Conservation (phyloP, 208 protist species). For the Acanthamoeba healyi region DNA sequence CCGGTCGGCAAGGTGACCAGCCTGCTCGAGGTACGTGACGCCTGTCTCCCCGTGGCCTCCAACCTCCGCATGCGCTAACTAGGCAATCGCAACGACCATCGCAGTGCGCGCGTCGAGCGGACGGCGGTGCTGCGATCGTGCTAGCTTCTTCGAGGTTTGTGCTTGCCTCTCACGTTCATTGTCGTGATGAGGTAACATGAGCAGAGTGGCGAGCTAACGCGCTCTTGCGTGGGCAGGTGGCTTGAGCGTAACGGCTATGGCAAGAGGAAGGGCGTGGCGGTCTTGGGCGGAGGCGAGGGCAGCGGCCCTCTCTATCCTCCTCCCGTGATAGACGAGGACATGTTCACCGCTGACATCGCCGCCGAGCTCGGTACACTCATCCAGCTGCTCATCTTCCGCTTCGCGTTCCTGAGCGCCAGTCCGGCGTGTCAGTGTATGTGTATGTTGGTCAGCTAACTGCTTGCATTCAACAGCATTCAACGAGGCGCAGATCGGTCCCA, state of each 20-base stretch:
- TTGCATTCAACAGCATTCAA: slow-evolving; percentile 82
- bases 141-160: slow-evolving; percentile 82
- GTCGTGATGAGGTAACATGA: neutral
- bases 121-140: slow-evolving; percentile 89
- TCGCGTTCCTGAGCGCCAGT: too few species aligned
- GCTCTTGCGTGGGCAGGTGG: slow-evolving; percentile 63
- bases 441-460: too few species aligned
- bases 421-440: neutral
- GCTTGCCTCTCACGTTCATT: neutral
- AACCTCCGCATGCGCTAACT: neutral
- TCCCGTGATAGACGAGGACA: slow-evolving; percentile 85
- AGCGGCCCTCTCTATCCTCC: slow-evolving; percentile 91
- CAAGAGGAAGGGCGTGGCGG: slow-evolving; percentile 77
- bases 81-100: too few species aligned
- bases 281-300: slow-evolving; percentile 87
- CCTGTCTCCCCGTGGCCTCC: neutral
- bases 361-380: slow-evolving; percentile 70
- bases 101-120: slow-evolving; percentile 91
- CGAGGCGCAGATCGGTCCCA: slow-evolving; percentile 83
- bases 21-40: slow-evolving; percentile 84
- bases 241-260: slow-evolving; percentile 77
- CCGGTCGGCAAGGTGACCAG: slow-evolving; percentile 82
- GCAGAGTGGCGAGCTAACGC: too few species aligned
- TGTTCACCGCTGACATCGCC: slow-evolving; percentile 89
- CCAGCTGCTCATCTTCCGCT: neutral